Conservation (phyloP, 805 yeast species). For the Saturnispora gosingensis region DNA sequence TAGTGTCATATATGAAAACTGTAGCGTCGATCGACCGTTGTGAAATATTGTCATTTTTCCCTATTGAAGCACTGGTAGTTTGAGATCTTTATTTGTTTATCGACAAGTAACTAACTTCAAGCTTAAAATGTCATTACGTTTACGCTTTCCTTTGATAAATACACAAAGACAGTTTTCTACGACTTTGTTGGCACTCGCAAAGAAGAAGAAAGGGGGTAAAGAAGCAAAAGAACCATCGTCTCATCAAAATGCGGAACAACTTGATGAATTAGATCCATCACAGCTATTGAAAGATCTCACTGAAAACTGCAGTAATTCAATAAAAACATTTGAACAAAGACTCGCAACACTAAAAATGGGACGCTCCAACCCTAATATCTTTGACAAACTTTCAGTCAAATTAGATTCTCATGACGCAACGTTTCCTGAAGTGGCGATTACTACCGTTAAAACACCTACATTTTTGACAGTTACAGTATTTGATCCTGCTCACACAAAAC, state of each 20-base stretch:
- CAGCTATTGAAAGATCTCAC: slow-evolving; percentile 32
- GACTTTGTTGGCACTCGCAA: slow-evolving; percentile 7
- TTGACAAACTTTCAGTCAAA: slow-evolving; percentile 48
- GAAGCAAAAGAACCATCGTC: slow-evolving; percentile 2
- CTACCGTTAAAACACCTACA: slow-evolving; percentile 54
- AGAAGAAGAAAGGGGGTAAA: slow-evolving; percentile 11
- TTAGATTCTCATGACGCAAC: slow-evolving; percentile 35
- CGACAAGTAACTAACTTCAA: too few relatives aligned
- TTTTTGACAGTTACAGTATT: slow-evolving; percentile 71
- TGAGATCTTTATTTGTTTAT: too few relatives aligned
- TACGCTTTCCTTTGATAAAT: background rate
- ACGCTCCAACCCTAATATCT: slow-evolving; percentile 54
- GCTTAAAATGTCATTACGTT: background rate
- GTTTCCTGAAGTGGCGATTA: slow-evolving; percentile 61
- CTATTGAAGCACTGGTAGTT: too few relatives aligned
- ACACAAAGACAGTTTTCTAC: slow-evolving; percentile 7
- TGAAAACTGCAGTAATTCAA: slow-evolving; percentile 35
- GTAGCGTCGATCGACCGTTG: too few relatives aligned
- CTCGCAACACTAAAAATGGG: slow-evolving; percentile 63
- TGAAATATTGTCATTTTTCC: too few relatives aligned
- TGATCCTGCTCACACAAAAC: slow-evolving; percentile 67
- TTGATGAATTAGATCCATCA: slow-evolving; percentile 24
- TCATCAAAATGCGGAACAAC: slow-evolving; percentile 12
- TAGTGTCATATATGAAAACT: too few relatives aligned
- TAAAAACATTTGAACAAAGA: slow-evolving; percentile 45